phyloP scores from a whole-genome alignment of 495 filamentous ascomycete genomes.

The Clohesyomyces aquaticus region DNA sequence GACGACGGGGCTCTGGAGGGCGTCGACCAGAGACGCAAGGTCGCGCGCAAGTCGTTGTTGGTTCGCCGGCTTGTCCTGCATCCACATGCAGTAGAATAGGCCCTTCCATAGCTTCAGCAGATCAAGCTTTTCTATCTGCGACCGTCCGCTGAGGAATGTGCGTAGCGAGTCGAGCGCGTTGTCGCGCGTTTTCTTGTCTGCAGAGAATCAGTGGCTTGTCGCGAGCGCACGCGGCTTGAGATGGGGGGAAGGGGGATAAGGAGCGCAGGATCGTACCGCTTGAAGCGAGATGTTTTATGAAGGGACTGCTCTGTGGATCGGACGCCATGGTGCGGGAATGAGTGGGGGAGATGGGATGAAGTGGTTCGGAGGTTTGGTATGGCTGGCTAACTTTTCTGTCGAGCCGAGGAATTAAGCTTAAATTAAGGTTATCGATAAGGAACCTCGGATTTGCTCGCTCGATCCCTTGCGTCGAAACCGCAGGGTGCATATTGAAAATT shows the following conservation, averaged over 20 bases:
- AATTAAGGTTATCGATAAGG: conserved; percentile 41
- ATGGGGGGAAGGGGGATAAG: not conserved
- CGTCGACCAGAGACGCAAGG: conserved; percentile 71
- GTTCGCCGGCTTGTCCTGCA: conserved; percentile 83
- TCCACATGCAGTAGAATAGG: conserved; percentile 95
- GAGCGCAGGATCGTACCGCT: conserved; percentile 60
- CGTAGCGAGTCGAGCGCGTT: conserved; percentile 67
- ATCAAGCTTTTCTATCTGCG: conserved; percentile 71
- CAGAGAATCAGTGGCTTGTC: conserved; percentile 9
- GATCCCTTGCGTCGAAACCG: too few relatives aligned
- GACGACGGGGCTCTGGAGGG: conserved; percentile 64
- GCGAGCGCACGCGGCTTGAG: not conserved
- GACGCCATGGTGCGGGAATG: conserved; percentile 24
- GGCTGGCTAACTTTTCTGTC: conserved; percentile 17
- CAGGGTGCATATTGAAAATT: too few relatives aligned
- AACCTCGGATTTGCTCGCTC: too few relatives aligned
- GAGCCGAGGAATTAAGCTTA: not conserved
- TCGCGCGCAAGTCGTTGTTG: conserved; percentile 83
- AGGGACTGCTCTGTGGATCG: conserved; percentile 64
- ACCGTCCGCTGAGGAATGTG: conserved; percentile 71
- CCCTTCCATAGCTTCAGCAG: conserved; percentile 95
- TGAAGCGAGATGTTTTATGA: conserved; percentile 75
- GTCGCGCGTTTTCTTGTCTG: conserved; percentile 41
- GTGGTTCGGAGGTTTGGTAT: not conserved
- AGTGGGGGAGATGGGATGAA: not conserved